Evolutionary conservation across 257 asterid species (phyloP), one percentile per base, ranked within the genome.

Genomic region (Solanum chmielewskii): DNA sequence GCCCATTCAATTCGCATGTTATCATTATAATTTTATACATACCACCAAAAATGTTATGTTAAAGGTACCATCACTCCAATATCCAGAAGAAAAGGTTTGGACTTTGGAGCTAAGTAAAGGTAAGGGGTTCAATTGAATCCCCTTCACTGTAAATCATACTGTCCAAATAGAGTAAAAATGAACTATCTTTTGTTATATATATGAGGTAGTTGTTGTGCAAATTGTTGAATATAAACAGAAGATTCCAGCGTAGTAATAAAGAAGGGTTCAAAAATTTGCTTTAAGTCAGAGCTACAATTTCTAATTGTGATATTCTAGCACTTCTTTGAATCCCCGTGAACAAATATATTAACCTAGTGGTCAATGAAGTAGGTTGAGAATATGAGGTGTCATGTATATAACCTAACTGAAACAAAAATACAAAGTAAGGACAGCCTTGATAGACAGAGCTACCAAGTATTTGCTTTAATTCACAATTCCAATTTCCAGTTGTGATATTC

Each of bases 1-100:
- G 93, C 89, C 89, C 11, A 87, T 88, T 90, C 85, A 83, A 85
- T 44, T 42, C 80, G 31, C 82, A 81, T 35, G 20, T 52, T 87
- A 87, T 83, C 70, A 74, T 29, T 62, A 62, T 16, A 74, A 16
- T 12, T 1, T 42, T 6, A 70, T 60, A 45, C 4, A 39, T 14
- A 39, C 21, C 23, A 85, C 88, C 85, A 68, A 70, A 64, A 27
- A 41, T 41, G 3, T 41, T 41, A 8, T 8, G 3, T 41, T 8
- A 73, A 83, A 88, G 84, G 42, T 3, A 41, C 18, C 14, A 18
- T 3, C 31, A 33, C 16, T 74, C 7, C 23, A 74, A 74, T 39
- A 74, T 74, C 52, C 31, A 74, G 39, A 74, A 39, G 56, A 39
- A 39, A 18, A 75, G 11, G 41, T 21, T 52, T 6, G 0, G 31